Evolutionary conservation across 768 basidiomycete genomes (phyloP), one percentile per base, ranked within the genome.

Genomic region (Pleurotus sapidus): DNA sequence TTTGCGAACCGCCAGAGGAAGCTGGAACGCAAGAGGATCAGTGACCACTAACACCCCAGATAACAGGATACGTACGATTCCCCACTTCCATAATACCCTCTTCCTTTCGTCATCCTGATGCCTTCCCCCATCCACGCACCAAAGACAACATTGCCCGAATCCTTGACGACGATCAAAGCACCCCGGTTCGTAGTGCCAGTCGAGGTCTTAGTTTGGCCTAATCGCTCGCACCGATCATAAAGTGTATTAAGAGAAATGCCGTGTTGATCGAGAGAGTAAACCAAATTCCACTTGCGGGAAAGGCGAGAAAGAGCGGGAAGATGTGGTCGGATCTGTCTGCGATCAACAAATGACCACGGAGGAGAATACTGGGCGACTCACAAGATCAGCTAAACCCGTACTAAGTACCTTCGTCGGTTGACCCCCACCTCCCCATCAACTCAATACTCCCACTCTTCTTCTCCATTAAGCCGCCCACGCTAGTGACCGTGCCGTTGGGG

Each of bases 221-320:
- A 68, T 1, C 74, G 66, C 50, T 82, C 83, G 54, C 87, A 90
- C 1, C 80, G 80, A 2, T 79, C 65, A 68, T 97, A 98, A 4
- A 98, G 80, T 1, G 96, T 97, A 46, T 88, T 86, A 12, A 98
- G 77, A 11, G 93, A 95, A 46, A 95, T 94, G 0, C 96, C 96
- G 63, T 98, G 91, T 65, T 97, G 95, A 65, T 98, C 96, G 15
- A 97, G 79, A 14, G 93, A 95, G 73, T 95, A 95, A 4, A 94
- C 72, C 0, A 95, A 80, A 0, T 81, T 80, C 94, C 94, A 96
- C 25, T 77, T 73, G 5, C 78, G 75, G 0, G 87, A 79, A 15
- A 95, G 81, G 3, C 88, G 86, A 1, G 83, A 76, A 5, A 95
- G 80, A 0, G 91, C 84, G 0, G 93, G 89, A 1, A 95, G 77